phyloP scores from a whole-genome alignment of 345 rosid species.

The Clausena lansium region DNA sequence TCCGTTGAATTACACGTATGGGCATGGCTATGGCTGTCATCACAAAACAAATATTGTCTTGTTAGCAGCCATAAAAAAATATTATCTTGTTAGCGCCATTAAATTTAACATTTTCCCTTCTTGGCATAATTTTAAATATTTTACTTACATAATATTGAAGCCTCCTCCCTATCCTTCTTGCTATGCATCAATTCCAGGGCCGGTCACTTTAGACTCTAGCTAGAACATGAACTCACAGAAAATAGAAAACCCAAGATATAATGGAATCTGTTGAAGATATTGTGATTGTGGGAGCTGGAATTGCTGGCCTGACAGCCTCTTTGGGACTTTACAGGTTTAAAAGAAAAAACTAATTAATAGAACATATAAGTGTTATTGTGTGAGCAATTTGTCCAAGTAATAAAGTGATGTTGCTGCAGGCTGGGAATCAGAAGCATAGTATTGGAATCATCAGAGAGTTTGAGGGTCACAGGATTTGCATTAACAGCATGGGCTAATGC shows the following conservation, averaged over 20 bases:
- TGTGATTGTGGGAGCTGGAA: conserved; percentile 65
- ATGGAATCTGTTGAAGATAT: conserved; percentile 33
- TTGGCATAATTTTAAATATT: no score
- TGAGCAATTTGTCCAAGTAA: neutral
- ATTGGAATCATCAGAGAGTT: conserved; percentile 56
- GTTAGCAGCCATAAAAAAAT: no score
- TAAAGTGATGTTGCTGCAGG: conserved; percentile 29
- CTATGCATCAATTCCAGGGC: no score
- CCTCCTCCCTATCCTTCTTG: no score
- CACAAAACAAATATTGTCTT: no score
- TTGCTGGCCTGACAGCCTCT: conserved; percentile 62
- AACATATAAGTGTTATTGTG: neutral
- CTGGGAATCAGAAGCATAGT: conserved; percentile 65
- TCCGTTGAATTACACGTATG: no score
- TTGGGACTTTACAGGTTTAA: conserved; percentile 60
- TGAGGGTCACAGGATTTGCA: conserved; percentile 63
- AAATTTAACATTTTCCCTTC: no score
- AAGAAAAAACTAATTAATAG: neutral
- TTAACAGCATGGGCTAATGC: conserved; percentile 53
- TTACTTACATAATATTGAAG: no score
- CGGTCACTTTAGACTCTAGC: no score
- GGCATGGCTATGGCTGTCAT: no score
- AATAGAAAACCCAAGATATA: neutral
- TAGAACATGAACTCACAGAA: no score
- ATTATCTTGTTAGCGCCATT: no score